These are phyloP conservation scores for Mycena amicta DNA, from an alignment of 768 basidiomycete genomes.

Conservation along the genomic window DNA sequence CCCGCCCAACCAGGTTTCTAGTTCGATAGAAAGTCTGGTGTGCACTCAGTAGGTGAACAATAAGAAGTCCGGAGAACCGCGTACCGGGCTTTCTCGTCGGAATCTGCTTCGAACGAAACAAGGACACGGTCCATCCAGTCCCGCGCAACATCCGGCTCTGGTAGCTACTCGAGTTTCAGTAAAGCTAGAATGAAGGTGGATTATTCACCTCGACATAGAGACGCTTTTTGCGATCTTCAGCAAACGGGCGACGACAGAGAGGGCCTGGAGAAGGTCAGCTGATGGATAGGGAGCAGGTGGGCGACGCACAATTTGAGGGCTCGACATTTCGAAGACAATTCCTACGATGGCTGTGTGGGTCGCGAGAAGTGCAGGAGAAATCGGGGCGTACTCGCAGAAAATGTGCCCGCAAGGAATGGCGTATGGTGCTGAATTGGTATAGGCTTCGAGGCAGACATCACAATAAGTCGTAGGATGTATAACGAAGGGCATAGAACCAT, in stretches of 20 bases:
- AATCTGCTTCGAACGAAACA: conserved; percentile 43
- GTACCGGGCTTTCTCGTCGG: conserved; percentile 33
- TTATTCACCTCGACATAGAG: conserved; percentile 77
- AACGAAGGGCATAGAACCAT: conserved; percentile 56
- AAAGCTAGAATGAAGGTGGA: too few relatives aligned
- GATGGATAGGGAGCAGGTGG: too few relatives aligned
- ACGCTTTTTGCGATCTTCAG: conserved; percentile 60
- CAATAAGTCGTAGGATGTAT: conserved; percentile 72
- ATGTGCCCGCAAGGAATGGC: conserved; percentile 79
- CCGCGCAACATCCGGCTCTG: conserved; percentile 39
- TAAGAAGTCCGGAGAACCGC: background rate
- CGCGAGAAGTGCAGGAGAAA: conserved; percentile 11
- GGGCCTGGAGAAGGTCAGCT: too few relatives aligned
- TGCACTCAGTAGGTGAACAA: background rate
- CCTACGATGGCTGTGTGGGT: conserved; percentile 32
- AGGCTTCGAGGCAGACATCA: conserved; percentile 74
- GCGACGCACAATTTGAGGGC: conserved; percentile 59
- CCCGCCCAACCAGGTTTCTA: conserved; percentile 52
- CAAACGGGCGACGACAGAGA: conserved; percentile 65
- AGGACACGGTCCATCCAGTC: conserved; percentile 41
- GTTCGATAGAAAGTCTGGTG: conserved; percentile 41
- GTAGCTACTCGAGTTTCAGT: too few relatives aligned
- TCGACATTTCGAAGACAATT: conserved; percentile 52
- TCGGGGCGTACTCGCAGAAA: conserved; percentile 64
- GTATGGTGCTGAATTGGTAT: conserved; percentile 59